Evolutionary conservation across 768 basidiomycete genomes (phyloP).

Genomic region (Rhodosporidiobolus odoratus): DNA sequence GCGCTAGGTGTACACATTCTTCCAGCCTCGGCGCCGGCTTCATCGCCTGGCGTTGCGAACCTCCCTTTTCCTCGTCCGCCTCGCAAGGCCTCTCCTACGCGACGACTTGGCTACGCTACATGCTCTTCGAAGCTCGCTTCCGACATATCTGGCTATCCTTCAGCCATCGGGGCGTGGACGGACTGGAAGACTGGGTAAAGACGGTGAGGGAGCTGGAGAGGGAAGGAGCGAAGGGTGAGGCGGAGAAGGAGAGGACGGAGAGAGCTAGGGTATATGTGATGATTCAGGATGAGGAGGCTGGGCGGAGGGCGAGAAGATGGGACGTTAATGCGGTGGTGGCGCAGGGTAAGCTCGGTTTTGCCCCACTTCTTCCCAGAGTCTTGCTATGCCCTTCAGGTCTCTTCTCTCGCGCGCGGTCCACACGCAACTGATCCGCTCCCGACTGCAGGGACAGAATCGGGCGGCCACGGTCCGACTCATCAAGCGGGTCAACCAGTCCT

Average conservation of each 20-base stretch:
- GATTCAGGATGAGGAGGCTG: constrained; percentile 60
- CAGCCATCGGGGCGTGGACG: constrained; percentile 50
- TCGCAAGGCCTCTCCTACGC: not conserved
- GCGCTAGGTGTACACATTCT: not conserved
- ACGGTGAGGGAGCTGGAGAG: constrained; percentile 43
- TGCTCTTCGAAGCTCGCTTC: constrained; percentile 45
- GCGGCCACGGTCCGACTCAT: constrained; percentile 61
- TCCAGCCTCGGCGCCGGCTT: constrained; percentile 65
- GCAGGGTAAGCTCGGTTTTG: constrained; percentile 73
- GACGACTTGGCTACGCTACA: constrained; percentile 3
- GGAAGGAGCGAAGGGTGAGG: constrained; percentile 36
- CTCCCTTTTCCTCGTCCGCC: not conserved
- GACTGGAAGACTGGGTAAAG: constrained; percentile 58
- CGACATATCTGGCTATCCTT: constrained; percentile 71
- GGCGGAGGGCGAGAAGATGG: constrained; percentile 61
- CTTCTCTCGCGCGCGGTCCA: not conserved
- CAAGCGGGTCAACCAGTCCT: constrained; percentile 53
- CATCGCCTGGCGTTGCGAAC: constrained; percentile 65
- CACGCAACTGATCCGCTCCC: too few relatives aligned
- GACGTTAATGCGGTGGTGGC: constrained; percentile 68
- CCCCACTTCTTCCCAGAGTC: constrained; percentile 12
- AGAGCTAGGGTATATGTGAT: constrained; percentile 55
- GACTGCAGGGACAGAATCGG: constrained; percentile 64
- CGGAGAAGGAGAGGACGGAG: not conserved
- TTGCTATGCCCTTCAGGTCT: constrained; percentile 8